Evolutionary conservation across 495 filamentous ascomycete species (phyloP), one percentile per base, ranked within the genome.

Genomic region (Trichocladium uniseriatum): DNA sequence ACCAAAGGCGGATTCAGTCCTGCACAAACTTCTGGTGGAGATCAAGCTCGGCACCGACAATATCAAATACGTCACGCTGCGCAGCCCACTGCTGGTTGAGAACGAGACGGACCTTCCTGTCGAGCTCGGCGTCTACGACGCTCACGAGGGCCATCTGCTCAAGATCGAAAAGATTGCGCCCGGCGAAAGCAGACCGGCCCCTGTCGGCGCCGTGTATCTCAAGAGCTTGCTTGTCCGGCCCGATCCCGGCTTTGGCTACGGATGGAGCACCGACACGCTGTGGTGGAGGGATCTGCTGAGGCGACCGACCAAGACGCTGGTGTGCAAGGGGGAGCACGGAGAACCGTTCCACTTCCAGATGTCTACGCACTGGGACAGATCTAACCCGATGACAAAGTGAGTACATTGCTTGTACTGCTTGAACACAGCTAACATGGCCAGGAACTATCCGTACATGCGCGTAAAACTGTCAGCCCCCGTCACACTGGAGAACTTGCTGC

Each of bases 111-210:
- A 97, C 64, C 95, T 98, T 48, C 90, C 94, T 0, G 80, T 97
- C 2, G 94, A 98, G 67, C 56, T 98, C 20, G 92, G 94, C n/a
- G 80, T 98, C 6, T 94, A 86, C 61, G 92, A 88, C 63, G 80
- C 84, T 6, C 79, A 87, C 53, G 86, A 94, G 40, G 90, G 90
- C 6, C 82, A 95, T 63, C 76, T 98, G 38, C 74, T 96, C 50
- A 98, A 96, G 69, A 95, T 98, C 53, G 94, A 98, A 68, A 97
- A 96, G 71, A 87, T 98, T 48, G 76, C 89, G 9, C 92, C 92
- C 7, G 94, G 92, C 2, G 89, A 97, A 62, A 81, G 83, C 53
- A 76, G 94, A 38, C 94, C 92, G 7, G 86, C 91, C 9, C 92
- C 92, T 6, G 87, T 98, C 20, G 94, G 94, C 19, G 87, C 91